Conservation (phyloP, 1,284 basidiomycete genomes). For the Vanrija pseudolonga region DNA sequence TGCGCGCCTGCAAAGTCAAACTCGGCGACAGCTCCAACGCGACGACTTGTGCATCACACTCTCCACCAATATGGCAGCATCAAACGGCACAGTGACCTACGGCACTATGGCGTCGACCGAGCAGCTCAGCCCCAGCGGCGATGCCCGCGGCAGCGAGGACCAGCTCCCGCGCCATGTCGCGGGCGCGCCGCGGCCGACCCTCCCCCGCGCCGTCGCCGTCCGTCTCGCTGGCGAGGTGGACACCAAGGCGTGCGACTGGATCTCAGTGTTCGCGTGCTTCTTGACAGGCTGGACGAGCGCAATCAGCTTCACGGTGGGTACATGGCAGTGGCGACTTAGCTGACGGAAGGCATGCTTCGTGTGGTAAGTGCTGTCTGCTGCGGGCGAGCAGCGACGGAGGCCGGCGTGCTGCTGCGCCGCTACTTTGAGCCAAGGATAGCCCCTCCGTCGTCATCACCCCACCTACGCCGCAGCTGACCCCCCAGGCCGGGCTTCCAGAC, state of each 20-base stretch:
- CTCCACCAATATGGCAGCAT: no score
- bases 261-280: slow-evolving; percentile 71
- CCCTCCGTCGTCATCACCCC: background rate
- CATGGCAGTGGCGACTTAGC: background rate
- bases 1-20: no score
- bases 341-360: no score
- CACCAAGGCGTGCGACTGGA: slow-evolving; percentile 56
- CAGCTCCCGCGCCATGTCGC: background rate
- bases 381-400: background rate
- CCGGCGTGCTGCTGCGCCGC: no score
- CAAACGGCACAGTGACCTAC: background rate
- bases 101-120: background rate
- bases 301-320: slow-evolving; percentile 60
- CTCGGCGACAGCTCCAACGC: no score
- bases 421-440: background rate
- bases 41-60: no score
- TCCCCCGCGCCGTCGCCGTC: background rate
- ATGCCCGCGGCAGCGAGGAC: no score
- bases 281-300: slow-evolving; percentile 78
- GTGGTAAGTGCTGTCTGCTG: background rate
- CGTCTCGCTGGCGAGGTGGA: slow-evolving; percentile 58
- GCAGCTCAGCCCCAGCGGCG: no score
- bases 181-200: background rate
- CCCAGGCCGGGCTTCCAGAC: slow-evolving; percentile 19
- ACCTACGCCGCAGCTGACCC: background rate